A percentile compares a stretch with the other conserved stretches of the same genome.
These are phyloP conservation scores for Paramecium caudatum DNA, from an alignment of 73 alveolate genomes.

Conservation along the genomic window DNA sequence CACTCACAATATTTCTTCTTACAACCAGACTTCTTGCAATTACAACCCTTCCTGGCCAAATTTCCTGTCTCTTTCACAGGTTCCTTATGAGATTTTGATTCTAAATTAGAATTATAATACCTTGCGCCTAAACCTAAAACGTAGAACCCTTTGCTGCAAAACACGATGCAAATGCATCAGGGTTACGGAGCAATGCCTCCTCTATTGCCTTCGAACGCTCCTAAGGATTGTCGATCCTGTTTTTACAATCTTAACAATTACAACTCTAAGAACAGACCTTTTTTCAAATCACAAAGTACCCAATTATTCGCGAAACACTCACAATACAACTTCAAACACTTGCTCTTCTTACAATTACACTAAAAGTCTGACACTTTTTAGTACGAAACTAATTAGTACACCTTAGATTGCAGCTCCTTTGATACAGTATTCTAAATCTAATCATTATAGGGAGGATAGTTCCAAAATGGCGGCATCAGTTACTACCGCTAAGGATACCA, in stretches of 20 bases:
- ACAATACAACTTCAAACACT: slow-evolving; percentile 70
- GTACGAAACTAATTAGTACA: neutral
- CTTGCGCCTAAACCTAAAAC: slow-evolving; percentile 14
- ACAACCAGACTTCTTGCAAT: slow-evolving; percentile 85
- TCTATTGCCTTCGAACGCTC: slow-evolving; percentile 69
- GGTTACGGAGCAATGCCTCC: slow-evolving; percentile 68
- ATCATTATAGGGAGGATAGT: slow-evolving; percentile 17
- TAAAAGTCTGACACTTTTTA: slow-evolving; percentile 32
- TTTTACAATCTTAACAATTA: slow-evolving; percentile 70
- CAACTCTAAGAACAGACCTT: slow-evolving; percentile 69
- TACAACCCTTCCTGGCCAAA: slow-evolving; percentile 78
- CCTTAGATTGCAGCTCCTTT: slow-evolving; percentile 48
- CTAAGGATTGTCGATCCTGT: slow-evolving; percentile 63
- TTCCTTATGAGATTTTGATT: slow-evolving; percentile 24
- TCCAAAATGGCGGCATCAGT: slow-evolving; percentile 22
- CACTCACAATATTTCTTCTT: slow-evolving; percentile 86
- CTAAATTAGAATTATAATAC: neutral
- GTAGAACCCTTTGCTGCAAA: neutral
- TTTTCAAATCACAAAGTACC: neutral
- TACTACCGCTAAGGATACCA: slow-evolving; percentile 24
- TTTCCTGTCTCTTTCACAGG: slow-evolving; percentile 5
- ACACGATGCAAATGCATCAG: slow-evolving; percentile 63
- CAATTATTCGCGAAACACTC: slow-evolving; percentile 75
- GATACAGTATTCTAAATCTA: slow-evolving; percentile 50
- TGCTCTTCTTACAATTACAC: slow-evolving; percentile 70